These are phyloP conservation scores for Fusarium heterosporum DNA, from an alignment of 2,329 filamentous ascomycete genomes.

Conservation along the genomic window DNA sequence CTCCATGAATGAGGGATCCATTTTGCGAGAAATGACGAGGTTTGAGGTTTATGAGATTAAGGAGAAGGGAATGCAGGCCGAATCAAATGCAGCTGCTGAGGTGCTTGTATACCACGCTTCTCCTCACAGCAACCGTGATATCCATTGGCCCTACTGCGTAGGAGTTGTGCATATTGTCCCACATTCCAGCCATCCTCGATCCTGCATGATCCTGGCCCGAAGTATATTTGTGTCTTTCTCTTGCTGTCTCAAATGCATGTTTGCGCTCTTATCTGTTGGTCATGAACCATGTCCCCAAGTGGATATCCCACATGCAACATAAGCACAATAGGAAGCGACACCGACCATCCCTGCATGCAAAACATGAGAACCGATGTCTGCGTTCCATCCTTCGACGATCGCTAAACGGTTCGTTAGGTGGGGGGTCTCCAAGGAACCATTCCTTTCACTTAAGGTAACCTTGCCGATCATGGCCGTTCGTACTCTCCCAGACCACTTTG, in stretches of 20 bases:
- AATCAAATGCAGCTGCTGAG: neutral
- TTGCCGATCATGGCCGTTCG: conserved; percentile 1
- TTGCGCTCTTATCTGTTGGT: neutral
- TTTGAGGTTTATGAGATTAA: neutral
- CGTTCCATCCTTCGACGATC: conserved; percentile 7
- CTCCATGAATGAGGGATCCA: conserved; percentile 34
- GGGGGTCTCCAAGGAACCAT: neutral
- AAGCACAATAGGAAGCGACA: neutral
- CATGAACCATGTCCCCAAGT: neutral
- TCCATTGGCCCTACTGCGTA: neutral
- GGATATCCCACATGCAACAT: neutral
- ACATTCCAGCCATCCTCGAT: neutral
- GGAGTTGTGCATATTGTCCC: neutral
- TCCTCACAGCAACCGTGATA: neutral
- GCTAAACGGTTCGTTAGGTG: neutral
- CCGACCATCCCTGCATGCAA: conserved; percentile 1
- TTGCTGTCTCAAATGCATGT: neutral
- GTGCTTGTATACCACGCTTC: conserved; percentile 9
- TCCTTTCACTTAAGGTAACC: neutral
- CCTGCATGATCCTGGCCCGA: neutral
- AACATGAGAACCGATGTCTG: neutral
- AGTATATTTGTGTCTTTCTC: no score
- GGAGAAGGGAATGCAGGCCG: neutral
- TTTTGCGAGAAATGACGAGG: neutral
- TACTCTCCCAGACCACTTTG: neutral